Conservation (phyloP, 345 rosid species). For the Syzygium aromaticum region DNA sequence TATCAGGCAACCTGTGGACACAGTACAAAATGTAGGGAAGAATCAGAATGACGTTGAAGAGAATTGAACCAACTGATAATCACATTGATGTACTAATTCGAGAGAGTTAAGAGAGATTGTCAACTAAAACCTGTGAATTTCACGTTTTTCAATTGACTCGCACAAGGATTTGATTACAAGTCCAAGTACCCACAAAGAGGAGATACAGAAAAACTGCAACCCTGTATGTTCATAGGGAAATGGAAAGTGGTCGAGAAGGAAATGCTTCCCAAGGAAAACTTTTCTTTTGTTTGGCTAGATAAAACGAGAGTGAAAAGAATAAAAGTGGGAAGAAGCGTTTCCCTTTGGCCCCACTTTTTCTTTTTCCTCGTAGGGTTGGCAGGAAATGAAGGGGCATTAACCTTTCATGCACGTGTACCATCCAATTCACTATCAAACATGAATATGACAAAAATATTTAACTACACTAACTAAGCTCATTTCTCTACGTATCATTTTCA, state of each 20-base stretch:
- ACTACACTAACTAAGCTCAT: neutral
- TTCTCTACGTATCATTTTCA: neutral
- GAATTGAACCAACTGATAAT: neutral
- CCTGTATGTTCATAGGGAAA: neutral
- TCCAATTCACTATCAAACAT: neutral
- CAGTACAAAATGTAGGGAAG: neutral
- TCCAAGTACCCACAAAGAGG: neutral
- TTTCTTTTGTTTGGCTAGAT: neutral
- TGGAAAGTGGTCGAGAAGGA: neutral
- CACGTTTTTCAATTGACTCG: neutral
- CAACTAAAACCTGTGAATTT: neutral
- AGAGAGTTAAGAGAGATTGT: neutral
- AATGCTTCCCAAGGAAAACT: neutral
- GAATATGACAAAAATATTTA: neutral
- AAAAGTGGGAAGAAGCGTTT: neutral
- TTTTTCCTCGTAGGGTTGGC: neutral
- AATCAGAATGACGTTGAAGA: neutral
- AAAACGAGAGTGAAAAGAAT: neutral
- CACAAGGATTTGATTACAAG: neutral
- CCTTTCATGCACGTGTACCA: neutral
- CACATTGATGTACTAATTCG: neutral
- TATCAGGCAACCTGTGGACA: constrained; percentile 65
- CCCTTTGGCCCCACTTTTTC: neutral
- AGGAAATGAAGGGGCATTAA: neutral
- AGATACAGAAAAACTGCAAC: neutral